phyloP scores from a whole-genome alignment of 1,284 basidiomycete species.

The Lignosus rhinocerotis region DNA sequence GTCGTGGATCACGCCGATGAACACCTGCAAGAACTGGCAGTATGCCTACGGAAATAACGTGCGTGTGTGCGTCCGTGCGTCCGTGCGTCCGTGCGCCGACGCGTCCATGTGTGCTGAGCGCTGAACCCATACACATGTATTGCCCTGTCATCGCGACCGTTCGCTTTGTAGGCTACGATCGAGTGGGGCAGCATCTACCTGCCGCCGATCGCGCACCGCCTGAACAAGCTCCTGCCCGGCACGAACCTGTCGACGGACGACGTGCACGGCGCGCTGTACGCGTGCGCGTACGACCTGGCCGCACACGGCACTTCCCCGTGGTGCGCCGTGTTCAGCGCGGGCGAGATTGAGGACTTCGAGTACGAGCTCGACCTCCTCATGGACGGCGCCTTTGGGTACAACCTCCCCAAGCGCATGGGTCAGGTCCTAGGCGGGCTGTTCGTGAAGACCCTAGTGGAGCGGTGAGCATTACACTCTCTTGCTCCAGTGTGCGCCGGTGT shows the following conservation, averaged over 20 bases:
- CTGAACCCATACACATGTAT: background rate
- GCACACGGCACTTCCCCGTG: conserved; percentile 40
- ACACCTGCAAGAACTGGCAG: conserved; percentile 43
- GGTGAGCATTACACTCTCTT: conserved; percentile 25
- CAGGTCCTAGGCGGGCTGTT: conserved; percentile 44
- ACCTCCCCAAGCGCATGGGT: conserved; percentile 40
- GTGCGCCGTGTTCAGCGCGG: conserved; percentile 41
- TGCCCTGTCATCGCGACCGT: background rate
- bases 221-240: conserved; percentile 38
- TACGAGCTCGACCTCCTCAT: conserved; percentile 50
- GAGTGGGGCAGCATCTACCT: conserved; percentile 43
- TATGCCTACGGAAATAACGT: conserved; percentile 41
- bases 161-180: conserved; percentile 32
- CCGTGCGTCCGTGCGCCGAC: background rate
- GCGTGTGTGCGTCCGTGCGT: no score
- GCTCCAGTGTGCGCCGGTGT: no score
- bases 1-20: conserved; percentile 46
- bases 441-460: conserved; percentile 45
- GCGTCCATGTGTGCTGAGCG: background rate
- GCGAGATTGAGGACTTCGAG: conserved; percentile 43
- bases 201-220: conserved; percentile 38
- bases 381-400: conserved; percentile 46
- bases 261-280: conserved; percentile 46
- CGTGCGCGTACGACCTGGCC: conserved; percentile 48
- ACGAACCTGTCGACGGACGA: conserved; percentile 35